Conservation (phyloP, 257 asterid genomes). For the Knoxia roxburghii region DNA sequence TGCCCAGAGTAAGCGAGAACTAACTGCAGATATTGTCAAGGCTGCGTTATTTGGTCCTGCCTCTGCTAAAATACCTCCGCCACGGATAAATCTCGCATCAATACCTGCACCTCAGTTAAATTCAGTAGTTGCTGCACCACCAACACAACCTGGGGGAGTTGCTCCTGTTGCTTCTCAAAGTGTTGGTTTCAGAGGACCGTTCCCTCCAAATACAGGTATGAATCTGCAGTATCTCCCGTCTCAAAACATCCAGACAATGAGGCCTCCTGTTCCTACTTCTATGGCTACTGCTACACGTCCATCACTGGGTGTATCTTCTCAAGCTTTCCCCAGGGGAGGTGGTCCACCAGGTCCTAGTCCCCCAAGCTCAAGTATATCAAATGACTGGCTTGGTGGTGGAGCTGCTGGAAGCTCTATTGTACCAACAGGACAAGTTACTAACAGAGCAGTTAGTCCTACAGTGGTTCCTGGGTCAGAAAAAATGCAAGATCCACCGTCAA, state of each 20-base stretch:
- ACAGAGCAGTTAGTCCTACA: conserved; percentile 45
- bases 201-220: conserved; percentile 40
- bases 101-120: conserved; percentile 49
- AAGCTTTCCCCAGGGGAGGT: conserved; percentile 38
- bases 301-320: conserved; percentile 39
- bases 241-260: conserved; percentile 44
- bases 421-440: conserved; percentile 34
- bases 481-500: conserved; percentile 41
- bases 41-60: conserved; percentile 88
- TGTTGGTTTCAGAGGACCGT: conserved; percentile 46
- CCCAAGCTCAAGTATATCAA: conserved; percentile 39
- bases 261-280: conserved; percentile 47
- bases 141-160: conserved; percentile 37
- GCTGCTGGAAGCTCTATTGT: conserved; percentile 39
- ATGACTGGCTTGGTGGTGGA: conserved; percentile 48
- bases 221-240: conserved; percentile 59
- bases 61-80: conserved; percentile 87
- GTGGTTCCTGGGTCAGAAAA: conserved; percentile 34
- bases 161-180: conserved; percentile 38
- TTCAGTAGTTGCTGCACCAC: conserved; percentile 41
- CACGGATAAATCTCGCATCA: conserved; percentile 59
- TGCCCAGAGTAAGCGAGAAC: conserved; percentile 92
- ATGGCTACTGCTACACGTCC: conserved; percentile 42
- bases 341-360: conserved; percentile 36
- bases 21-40: conserved; percentile 88